Conservation (phyloP, 2,329 filamentous ascomycete species). For the Diaporthe aspalathi region DNA sequence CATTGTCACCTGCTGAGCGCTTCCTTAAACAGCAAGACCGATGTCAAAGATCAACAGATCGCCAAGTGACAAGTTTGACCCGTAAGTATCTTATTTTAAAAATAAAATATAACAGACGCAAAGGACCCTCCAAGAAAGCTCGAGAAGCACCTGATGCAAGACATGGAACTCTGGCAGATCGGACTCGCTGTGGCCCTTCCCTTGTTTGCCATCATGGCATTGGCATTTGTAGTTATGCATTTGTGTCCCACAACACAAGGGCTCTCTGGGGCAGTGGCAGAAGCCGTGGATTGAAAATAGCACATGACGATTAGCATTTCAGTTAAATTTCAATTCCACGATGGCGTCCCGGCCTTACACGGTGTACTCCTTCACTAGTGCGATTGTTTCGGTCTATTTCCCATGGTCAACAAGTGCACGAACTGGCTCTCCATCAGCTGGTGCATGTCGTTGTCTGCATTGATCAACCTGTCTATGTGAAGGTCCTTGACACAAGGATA, state of each 20-base stretch:
- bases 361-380: background rate
- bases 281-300: background rate
- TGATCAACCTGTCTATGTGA: no score
- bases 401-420: background rate
- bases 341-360: no score
- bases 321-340: background rate
- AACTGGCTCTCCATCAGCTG: no score
- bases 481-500: background rate
- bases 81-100: background rate
- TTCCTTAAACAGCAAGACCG: background rate
- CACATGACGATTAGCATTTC: background rate
- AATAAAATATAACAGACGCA: background rate
- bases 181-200: conserved; percentile 3
- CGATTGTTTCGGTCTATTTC: background rate
- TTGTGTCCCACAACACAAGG: background rate
- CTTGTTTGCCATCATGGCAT: background rate
- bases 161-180: conserved; percentile 15
- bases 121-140: background rate
- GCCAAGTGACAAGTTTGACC: background rate
- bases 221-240: conserved; percentile 8
- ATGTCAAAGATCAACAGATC: conserved; percentile 5
- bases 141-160: background rate
- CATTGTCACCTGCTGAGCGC: no score
- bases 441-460: no score
- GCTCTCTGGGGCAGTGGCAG: conserved; percentile 5